A percentile compares a stretch with the other conserved stretches of the same genome.
Conservation (phyloP, 768 basidiomycete species). For the Lactarius sp. region DNA sequence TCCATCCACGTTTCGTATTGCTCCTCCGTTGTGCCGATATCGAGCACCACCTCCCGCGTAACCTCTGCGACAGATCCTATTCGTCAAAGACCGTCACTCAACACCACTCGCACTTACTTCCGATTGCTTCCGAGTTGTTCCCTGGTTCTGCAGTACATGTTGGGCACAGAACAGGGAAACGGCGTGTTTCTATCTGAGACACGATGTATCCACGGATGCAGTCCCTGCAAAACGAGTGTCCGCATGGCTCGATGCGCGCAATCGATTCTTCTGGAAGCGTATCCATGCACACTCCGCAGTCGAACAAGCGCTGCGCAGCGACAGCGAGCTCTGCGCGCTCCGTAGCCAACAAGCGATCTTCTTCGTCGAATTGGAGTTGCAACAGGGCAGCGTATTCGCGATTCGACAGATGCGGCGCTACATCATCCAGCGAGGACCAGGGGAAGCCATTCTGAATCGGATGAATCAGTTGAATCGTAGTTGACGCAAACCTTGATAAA, state of each 20-base stretch:
- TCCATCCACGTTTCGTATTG: constrained; percentile 42
- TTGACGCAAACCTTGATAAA: not conserved
- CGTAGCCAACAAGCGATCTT: constrained; percentile 8
- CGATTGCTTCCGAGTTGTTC: constrained; percentile 26
- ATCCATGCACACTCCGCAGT: constrained; percentile 57
- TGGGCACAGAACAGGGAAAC: constrained; percentile 60
- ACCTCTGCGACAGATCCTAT: constrained; percentile 1
- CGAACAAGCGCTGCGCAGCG: constrained; percentile 32
- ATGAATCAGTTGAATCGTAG: not conserved
- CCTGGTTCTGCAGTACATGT: constrained; percentile 40
- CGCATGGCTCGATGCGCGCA: constrained; percentile 41
- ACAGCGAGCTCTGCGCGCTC: constrained; percentile 8
- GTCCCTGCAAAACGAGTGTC: constrained; percentile 49
- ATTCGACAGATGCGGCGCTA: not conserved
- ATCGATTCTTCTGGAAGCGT: constrained; percentile 39
- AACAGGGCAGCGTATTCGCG: constrained; percentile 7
- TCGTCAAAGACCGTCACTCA: not conserved
- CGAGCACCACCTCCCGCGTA: constrained; percentile 34
- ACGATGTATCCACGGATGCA: constrained; percentile 45
- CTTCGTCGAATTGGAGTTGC: constrained; percentile 18
- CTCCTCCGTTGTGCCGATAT: constrained; percentile 41
- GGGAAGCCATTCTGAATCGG: not conserved
- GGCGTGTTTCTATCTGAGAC: constrained; percentile 47
- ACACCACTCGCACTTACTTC: constrained; percentile 30
- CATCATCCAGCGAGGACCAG: constrained; percentile 2